Percentiles rank a stretch among this genome's conserved stretches.
These are phyloP conservation scores for Phytopythium aichiense DNA, from an alignment of 352 stramenopile species.

Conservation along the genomic window DNA sequence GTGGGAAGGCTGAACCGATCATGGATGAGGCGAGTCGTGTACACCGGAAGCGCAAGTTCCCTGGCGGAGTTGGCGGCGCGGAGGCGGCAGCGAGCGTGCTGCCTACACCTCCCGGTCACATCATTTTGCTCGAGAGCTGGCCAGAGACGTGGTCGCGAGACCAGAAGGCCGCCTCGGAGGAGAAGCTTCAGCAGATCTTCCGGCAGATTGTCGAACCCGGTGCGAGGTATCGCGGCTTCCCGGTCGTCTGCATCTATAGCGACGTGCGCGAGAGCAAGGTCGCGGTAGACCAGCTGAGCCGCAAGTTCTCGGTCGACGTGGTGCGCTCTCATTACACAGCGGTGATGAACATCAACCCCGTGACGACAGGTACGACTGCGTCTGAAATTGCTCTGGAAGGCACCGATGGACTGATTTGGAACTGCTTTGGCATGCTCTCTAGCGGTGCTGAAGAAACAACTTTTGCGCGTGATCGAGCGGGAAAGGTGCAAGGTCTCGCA, in stretches of 20 bases:
- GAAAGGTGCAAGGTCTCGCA: constrained; percentile 27
- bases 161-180: constrained; percentile 33
- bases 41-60: constrained; percentile 14
- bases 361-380: constrained; percentile 51
- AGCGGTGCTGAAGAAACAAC: constrained; percentile 72
- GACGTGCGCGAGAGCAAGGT: constrained; percentile 74
- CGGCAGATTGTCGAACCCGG: constrained; percentile 41
- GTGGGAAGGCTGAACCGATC: neutral
- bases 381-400: neutral
- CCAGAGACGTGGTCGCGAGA: constrained; percentile 46
- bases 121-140: constrained; percentile 79
- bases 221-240: constrained; percentile 21
- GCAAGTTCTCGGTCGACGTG: constrained; percentile 64
- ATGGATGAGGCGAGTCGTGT: neutral
- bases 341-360: constrained; percentile 76
- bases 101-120: constrained; percentile 20
- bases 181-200: constrained; percentile 56
- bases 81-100: neutral
- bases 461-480: constrained; percentile 34
- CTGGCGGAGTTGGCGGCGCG: constrained; percentile 6
- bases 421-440: neutral
- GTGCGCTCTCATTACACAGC: constrained; percentile 60
- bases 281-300: constrained; percentile 53
- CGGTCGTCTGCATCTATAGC: constrained; percentile 80
- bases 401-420: neutral